Conservation (phyloP, 192 early-diverging fungal species). For the Coemansia sp. region DNA sequence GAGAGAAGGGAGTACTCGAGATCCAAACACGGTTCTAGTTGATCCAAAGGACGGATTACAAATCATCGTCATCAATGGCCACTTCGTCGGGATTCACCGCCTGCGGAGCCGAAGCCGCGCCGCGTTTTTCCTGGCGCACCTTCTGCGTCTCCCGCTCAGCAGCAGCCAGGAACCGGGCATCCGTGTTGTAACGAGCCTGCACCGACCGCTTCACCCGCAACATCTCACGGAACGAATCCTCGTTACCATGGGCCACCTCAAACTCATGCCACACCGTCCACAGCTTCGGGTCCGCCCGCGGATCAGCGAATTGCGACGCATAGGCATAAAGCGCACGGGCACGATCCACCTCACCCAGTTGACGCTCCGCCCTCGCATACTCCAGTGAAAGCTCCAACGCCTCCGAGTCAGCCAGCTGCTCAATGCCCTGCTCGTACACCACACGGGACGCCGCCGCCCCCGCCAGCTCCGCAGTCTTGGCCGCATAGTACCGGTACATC, state of each 20-base stretch:
- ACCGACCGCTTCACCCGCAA: slow-evolving; percentile 87
- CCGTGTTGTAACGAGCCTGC: slow-evolving; percentile 77
- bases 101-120: not conserved
- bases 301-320: slow-evolving; percentile 82
- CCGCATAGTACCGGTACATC: slow-evolving; percentile 86
- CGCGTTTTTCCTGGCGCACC: not conserved
- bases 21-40: too few relatives aligned
- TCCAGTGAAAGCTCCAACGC: slow-evolving; percentile 71
- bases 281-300: slow-evolving; percentile 64
- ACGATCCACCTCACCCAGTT: slow-evolving; percentile 90
- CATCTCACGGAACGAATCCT: slow-evolving; percentile 98
- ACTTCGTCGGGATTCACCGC: slow-evolving; percentile 21
- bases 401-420: slow-evolving; percentile 72
- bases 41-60: slow-evolving; percentile 7
- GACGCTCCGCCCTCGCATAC: slow-evolving; percentile 83
- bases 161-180: slow-evolving; percentile 59
- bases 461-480: slow-evolving; percentile 79
- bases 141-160: slow-evolving; percentile 2
- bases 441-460: slow-evolving; percentile 81
- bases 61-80: slow-evolving; percentile 30
- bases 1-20: too few relatives aligned
- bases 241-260: slow-evolving; percentile 94
- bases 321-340: slow-evolving; percentile 85
- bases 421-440: slow-evolving; percentile 90
- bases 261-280: slow-evolving; percentile 96